These are phyloP conservation scores for Senna tora DNA, from an alignment of 306 rosid species.

Conservation along the genomic window DNA sequence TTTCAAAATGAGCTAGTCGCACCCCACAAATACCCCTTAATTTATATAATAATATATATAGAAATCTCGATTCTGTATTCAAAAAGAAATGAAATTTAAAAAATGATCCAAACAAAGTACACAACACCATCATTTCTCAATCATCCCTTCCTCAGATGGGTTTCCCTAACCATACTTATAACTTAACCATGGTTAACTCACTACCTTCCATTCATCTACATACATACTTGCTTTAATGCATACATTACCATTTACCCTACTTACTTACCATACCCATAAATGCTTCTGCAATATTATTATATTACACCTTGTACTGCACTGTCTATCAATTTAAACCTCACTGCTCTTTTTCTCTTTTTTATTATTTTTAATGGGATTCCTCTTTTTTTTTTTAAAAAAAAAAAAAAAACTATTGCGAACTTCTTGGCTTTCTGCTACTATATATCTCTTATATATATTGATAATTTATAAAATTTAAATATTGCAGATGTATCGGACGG, in stretches of 20 bases:
- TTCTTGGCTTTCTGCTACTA: conserved; percentile 11
- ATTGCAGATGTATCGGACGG: conserved; percentile 94
- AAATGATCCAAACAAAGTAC: conserved; percentile 53
- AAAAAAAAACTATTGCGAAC: too few species aligned
- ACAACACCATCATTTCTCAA: conserved; percentile 90
- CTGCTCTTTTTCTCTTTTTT: not conserved
- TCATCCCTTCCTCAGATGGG: conserved; percentile 66
- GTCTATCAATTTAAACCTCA: conserved; percentile 41
- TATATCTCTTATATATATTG: not conserved
- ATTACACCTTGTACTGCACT: conserved; percentile 46
- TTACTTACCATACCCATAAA: conserved; percentile 44
- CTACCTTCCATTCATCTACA: conserved; percentile 49
- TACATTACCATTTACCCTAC: conserved; percentile 6
- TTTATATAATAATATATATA: too few species aligned
- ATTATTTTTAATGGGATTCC: not conserved
- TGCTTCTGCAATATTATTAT: conserved; percentile 55
- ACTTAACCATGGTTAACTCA: conserved; percentile 68
- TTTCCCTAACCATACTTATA: conserved; percentile 47
- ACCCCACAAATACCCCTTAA: conserved; percentile 43
- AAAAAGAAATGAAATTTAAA: conserved; percentile 13
- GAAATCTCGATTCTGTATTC: not conserved
- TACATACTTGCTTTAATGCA: not conserved
- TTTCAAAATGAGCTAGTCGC: conserved; percentile 56
- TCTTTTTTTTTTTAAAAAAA: too few species aligned
- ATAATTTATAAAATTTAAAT: conserved; percentile 21